Conservation (phyloP, 352 stramenopile genomes). For the Hyaloperonospora brassicae region DNA sequence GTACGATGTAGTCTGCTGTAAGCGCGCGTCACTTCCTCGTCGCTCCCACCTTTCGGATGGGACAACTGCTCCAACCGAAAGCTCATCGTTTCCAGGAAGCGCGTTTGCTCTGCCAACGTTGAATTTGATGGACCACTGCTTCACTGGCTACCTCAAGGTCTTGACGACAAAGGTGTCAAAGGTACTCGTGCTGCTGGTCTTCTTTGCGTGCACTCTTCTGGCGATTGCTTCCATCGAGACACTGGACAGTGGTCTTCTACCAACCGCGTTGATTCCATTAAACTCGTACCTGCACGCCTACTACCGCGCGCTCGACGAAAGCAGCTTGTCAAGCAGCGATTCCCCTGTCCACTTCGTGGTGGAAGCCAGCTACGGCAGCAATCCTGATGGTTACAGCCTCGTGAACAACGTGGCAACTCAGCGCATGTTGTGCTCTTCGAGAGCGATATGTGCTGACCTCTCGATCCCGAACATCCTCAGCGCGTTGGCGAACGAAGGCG, state of each 20-base stretch:
- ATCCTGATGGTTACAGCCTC: conserved; percentile 27
- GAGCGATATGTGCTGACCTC: conserved; percentile 42
- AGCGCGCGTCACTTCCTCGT: conserved; percentile 19
- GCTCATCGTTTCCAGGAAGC: conserved; percentile 26
- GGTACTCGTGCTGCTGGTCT: conserved; percentile 46
- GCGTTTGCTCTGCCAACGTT: conserved; percentile 16
- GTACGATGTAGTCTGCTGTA: conserved; percentile 57
- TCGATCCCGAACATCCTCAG: conserved; percentile 59
- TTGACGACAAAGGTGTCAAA: conserved; percentile 43
- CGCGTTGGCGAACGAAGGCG: conserved; percentile 27
- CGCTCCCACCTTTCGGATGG: conserved; percentile 22
- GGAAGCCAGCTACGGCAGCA: conserved; percentile 47
- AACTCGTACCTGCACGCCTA: conserved; percentile 53
- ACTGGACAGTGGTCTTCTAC: conserved; percentile 46
- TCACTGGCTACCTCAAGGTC: conserved; percentile 37
- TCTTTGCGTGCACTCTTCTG: conserved; percentile 35
- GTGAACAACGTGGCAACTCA: conserved; percentile 25
- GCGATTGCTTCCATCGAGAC: conserved; percentile 46
- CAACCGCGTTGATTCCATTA: conserved; percentile 43
- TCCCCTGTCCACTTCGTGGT: conserved; percentile 61
- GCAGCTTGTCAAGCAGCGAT: conserved; percentile 37
- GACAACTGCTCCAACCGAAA: conserved; percentile 22
- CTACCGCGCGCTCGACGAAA: conserved; percentile 38
- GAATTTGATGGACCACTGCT: conserved; percentile 33
- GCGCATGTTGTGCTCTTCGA: conserved; percentile 53